These are phyloP conservation scores for Boletus rubescentipes DNA, from an alignment of 768 basidiomycete species.

Conservation along the genomic window DNA sequence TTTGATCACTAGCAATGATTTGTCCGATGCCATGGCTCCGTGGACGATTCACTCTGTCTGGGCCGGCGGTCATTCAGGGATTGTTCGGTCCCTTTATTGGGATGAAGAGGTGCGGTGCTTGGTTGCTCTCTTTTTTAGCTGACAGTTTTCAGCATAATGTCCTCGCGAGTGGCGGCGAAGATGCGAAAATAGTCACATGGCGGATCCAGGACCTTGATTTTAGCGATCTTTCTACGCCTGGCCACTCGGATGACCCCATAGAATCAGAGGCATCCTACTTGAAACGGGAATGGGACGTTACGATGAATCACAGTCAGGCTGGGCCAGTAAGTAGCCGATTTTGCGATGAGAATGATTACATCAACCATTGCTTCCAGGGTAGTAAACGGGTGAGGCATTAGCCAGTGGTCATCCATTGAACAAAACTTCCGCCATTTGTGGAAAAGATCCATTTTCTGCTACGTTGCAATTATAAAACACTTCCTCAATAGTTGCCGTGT, in stretches of 20 bases:
- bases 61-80: slow-evolving; percentile 53
- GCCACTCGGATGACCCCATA: slow-evolving; percentile 12
- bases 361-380: slow-evolving; percentile 9
- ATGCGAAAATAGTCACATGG: slow-evolving; percentile 48
- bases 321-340: slow-evolving; percentile 15
- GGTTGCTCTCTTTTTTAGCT: neutral
- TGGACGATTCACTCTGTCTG: slow-evolving; percentile 55
- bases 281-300: slow-evolving; percentile 28
- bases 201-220: slow-evolving; percentile 12
- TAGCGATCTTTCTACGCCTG: neutral
- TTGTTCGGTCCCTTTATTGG: slow-evolving; percentile 56
- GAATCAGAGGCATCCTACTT: slow-evolving; percentile 5
- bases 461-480: neutral
- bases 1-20: slow-evolving; percentile 46
- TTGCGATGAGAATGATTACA: neutral
- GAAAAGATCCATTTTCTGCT: neutral
- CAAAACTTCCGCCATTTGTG: neutral
- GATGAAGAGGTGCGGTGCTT: slow-evolving; percentile 47
- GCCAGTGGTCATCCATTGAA: neutral
- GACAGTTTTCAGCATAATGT: slow-evolving; percentile 35
- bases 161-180: slow-evolving; percentile 52
- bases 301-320: slow-evolving; percentile 10
- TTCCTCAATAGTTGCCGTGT: neutral
- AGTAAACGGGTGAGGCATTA: slow-evolving; percentile 24
- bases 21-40: slow-evolving; percentile 36